Evolutionary conservation across 768 basidiomycete genomes (phyloP), one percentile per base, ranked within the genome.

Genomic region (Termitomyces sp.): DNA sequence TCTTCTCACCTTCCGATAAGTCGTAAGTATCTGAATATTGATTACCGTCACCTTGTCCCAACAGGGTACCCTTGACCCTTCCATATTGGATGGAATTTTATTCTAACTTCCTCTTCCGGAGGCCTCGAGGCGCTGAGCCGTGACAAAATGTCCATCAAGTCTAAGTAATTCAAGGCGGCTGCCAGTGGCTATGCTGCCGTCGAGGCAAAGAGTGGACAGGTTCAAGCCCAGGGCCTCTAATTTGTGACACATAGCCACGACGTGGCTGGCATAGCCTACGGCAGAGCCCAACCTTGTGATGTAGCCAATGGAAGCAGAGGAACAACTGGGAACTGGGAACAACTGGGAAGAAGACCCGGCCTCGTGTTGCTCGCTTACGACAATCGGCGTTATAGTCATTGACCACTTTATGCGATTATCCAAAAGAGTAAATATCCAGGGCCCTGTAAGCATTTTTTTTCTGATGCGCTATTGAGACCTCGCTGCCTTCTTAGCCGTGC

Each of bases 391-490:
- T 58, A 62, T 34, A 40, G 52, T 34, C 56, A 67, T 65, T 68
- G 60, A 66, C 56, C 59, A 60, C 47, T 58, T 63, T 66, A 68
- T 64, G 63, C 60, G 65, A 63, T 32, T 66, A 60, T 61, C 63
- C 60, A 63, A 64, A 68, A 60, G 47, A 60, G 62, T 63, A 53
- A 56, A 67, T 63, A 60, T 54, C 60, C 68, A 69, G 66, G 68
- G 66, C 62, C 66, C 57, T 52, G 56, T 36, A 57, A 49, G 56
- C 60, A 63, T 64, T 67, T 56, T 52, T 67, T 54, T 67, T 69
- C 66, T 69, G 68, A 67, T 66, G 59, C 49, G 61, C 45, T 56
- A 56, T 59, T 60, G 54, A 49, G 64, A 43, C 63, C 64, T 66
- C 65, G 59, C 64, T 63, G 63, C 62, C 59, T 61, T 46, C 48